Evolutionary conservation across 75 land plant genomes (phyloP).

Genomic region (Picea sitchensis): DNA sequence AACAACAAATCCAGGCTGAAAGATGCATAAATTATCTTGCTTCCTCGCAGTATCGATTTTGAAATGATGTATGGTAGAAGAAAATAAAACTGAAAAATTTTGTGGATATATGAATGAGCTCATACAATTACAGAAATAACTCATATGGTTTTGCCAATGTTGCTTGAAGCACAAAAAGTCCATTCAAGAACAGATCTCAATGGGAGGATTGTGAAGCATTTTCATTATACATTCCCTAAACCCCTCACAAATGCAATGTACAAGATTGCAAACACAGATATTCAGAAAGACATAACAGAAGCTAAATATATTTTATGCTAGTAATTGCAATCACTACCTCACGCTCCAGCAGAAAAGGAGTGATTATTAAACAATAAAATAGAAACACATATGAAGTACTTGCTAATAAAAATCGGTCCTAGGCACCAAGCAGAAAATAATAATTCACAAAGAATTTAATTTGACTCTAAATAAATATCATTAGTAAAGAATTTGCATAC

Average conservation of each 20-base stretch:
- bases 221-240: neutral
- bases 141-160: neutral
- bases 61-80: neutral
- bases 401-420: neutral
- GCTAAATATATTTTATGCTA: neutral
- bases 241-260: neutral
- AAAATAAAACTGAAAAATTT: neutral
- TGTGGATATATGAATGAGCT: neutral
- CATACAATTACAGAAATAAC: neutral
- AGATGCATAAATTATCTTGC: no score
- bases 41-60: neutral
- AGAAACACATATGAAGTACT: neutral
- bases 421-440: neutral
- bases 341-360: no score
- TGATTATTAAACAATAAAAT: no score
- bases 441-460: neutral
- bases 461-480: neutral
- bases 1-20: no score
- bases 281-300: neutral
- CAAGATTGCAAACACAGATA: neutral
- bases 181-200: neutral
- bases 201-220: neutral
- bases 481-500: conserved; percentile 27
- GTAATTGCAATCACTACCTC: no score
- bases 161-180: neutral